Evolutionary conservation across 768 basidiomycete genomes (phyloP).

Genomic region (Hebeloma cylindrosporum): DNA sequence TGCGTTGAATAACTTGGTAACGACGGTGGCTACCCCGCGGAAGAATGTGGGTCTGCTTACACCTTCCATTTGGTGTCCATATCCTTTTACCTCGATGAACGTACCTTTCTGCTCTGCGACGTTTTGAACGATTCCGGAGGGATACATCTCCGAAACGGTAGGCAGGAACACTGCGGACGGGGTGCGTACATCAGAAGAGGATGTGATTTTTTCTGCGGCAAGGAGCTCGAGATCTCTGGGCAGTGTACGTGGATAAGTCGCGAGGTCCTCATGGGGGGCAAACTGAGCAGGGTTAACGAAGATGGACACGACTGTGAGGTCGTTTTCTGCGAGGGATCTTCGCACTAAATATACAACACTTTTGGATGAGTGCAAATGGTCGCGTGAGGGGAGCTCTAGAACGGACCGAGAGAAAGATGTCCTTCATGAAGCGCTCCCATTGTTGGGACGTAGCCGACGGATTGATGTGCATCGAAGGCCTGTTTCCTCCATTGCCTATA

Average conservation of each 20-base stretch:
- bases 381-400: conserved; percentile 1
- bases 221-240: conserved; percentile 70
- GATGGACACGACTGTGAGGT: conserved; percentile 88
- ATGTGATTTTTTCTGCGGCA: conserved; percentile 25
- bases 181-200: conserved; percentile 25
- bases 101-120: conserved; percentile 76
- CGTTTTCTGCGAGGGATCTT: conserved; percentile 73
- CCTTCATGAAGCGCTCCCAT: conserved; percentile 98
- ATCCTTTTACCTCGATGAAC: conserved; percentile 91
- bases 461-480: conserved; percentile 55
- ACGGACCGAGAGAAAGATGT: conserved; percentile 84
- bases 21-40: conserved; percentile 92
- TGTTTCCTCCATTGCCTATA: conserved; percentile 74
- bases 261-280: conserved; percentile 91
- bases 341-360: conserved; percentile 52
- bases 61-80: conserved; percentile 93
- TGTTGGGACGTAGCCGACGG: conserved; percentile 94
- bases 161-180: conserved; percentile 81
- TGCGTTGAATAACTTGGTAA: conserved; percentile 92
- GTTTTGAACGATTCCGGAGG: conserved; percentile 84
- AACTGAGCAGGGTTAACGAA: conserved; percentile 99
- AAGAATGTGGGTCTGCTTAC: conserved; percentile 86
- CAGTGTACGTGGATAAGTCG: conserved; percentile 87
- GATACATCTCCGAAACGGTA: conserved; percentile 83
- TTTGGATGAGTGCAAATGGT: conserved; percentile 1